Percentiles rank a stretch among this genome's conserved stretches.
Conservation (phyloP, 306 rosid species). For the Acacia crassicarpa region DNA sequence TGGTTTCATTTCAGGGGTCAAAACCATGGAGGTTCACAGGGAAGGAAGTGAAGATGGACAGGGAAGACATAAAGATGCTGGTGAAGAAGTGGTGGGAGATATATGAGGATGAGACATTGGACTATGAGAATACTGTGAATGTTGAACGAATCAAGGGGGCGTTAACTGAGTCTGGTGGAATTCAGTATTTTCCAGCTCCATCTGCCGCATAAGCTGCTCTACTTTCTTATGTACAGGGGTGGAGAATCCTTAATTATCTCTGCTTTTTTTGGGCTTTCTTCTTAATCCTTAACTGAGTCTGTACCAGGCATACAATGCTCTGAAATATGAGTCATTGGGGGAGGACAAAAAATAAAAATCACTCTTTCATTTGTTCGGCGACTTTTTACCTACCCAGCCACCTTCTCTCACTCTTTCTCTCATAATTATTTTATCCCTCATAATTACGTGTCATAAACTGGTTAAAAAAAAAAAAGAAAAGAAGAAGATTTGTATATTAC, state of each 20-base stretch:
- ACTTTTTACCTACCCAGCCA: no score
- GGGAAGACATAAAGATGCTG: constrained; percentile 75
- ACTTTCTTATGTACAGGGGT: not conserved
- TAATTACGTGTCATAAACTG: no score
- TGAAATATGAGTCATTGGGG: no score
- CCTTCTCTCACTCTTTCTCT: no score
- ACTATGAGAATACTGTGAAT: constrained; percentile 34
- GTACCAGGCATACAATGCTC: no score
- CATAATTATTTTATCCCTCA: no score
- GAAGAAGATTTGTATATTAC: no score
- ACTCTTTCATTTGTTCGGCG: no score
- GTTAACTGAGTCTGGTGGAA: constrained; percentile 32
- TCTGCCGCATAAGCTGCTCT: constrained; percentile 51
- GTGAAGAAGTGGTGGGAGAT: constrained; percentile 82
- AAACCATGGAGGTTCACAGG: constrained; percentile 95
- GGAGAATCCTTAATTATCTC: not conserved
- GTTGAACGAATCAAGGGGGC: constrained; percentile 28
- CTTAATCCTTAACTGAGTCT: no score
- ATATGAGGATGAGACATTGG: constrained; percentile 68
- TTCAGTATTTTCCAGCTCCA: constrained; percentile 35
- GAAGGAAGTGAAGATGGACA: constrained; percentile 70
- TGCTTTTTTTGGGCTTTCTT: not conserved
- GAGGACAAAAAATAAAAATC: no score
- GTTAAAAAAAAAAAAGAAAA: no score
- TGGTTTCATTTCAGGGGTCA: constrained; percentile 51